These are phyloP conservation scores for Alternaria arborescens DNA, from an alignment of 2,329 filamentous ascomycete species.

Conservation along the genomic window DNA sequence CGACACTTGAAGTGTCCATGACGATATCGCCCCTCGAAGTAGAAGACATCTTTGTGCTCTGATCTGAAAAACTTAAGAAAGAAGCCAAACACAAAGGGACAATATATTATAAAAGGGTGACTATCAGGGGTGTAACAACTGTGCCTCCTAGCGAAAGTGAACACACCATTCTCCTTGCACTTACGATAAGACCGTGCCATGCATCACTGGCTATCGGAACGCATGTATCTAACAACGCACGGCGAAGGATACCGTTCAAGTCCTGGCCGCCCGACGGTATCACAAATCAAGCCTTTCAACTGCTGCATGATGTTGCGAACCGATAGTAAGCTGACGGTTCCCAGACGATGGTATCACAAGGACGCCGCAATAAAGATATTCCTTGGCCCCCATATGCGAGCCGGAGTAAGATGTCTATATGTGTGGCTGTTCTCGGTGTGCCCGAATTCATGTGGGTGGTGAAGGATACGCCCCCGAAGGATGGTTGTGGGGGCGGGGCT, in stretches of 20 bases:
- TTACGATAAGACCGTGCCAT: neutral
- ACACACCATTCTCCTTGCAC: neutral
- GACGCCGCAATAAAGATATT: neutral
- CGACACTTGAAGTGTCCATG: neutral
- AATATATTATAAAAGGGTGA: neutral
- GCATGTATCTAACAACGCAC: neutral
- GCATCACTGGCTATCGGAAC: neutral
- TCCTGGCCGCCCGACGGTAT: neutral
- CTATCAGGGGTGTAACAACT: neutral
- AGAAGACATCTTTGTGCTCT: neutral
- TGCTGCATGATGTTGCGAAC: neutral
- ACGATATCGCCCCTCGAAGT: neutral
- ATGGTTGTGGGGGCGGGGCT: slow-evolving; percentile 3
- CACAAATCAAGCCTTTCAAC: neutral
- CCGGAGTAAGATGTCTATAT: neutral
- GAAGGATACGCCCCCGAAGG: neutral
- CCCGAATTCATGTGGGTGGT: neutral
- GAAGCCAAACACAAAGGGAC: neutral
- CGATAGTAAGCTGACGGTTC: neutral
- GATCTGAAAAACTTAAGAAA: neutral
- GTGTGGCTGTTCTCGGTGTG: neutral
- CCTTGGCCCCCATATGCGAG: neutral
- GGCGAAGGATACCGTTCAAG: neutral
- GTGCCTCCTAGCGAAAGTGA: neutral
- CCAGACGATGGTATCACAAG: neutral